phyloP scores from a whole-genome alignment of 768 basidiomycete genomes.

The Podaxis sp. region DNA sequence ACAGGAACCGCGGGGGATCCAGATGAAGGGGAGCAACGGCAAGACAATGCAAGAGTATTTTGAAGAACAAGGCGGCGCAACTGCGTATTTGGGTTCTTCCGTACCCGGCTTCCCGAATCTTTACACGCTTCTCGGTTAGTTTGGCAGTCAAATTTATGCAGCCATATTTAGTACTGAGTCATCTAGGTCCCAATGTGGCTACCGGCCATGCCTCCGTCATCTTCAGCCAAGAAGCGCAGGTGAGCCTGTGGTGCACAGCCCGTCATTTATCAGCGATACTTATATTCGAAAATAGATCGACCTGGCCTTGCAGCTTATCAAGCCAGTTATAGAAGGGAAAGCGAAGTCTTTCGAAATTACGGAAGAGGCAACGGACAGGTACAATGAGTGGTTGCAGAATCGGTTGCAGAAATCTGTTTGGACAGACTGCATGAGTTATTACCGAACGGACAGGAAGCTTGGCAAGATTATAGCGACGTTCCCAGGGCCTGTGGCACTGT shows the following conservation, averaged over 20 bases:
- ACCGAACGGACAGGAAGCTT: conserved; percentile 34
- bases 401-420: conserved; percentile 50
- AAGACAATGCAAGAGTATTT: conserved; percentile 45
- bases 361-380: conserved; percentile 43
- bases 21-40: conserved; percentile 43
- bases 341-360: conserved; percentile 51
- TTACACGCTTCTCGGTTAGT: conserved; percentile 48
- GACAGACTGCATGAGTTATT: conserved; percentile 55
- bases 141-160: conserved; percentile 9
- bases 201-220: conserved; percentile 60
- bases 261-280: conserved; percentile 12
- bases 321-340: conserved; percentile 48
- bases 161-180: conserved; percentile 8
- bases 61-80: conserved; percentile 45
- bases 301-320: conserved; percentile 48
- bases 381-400: conserved; percentile 52
- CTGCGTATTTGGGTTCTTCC: conserved; percentile 53
- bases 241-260: conserved; percentile 19
- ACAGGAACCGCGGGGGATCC: conserved; percentile 37
- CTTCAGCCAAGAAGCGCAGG: conserved; percentile 58
- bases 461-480: conserved; percentile 47
- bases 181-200: conserved; percentile 53
- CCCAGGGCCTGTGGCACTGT: conserved; percentile 50
- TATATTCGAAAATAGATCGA: conserved; percentile 39
- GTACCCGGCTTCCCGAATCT: conserved; percentile 58